These are phyloP conservation scores for Globisporangium polare DNA, from an alignment of 352 stramenopile genomes.

Conservation along the genomic window DNA sequence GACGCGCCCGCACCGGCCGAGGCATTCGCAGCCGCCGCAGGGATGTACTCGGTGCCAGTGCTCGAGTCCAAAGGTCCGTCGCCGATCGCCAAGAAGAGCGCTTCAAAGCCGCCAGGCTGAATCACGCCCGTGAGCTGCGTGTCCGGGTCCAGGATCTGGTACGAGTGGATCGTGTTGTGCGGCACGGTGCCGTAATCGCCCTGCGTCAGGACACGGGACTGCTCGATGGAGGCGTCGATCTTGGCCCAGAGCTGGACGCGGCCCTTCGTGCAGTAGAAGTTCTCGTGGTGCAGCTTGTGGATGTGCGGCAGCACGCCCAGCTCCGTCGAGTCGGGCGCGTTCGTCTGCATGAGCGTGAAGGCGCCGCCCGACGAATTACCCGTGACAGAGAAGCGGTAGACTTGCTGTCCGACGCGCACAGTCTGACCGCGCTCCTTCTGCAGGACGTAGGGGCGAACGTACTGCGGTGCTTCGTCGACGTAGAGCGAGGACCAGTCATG, in stretches of 20 bases:
- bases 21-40: conserved; percentile 26
- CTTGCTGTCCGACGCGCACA: conserved; percentile 34
- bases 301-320: conserved; percentile 49
- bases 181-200: conserved; percentile 52
- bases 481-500: conserved; percentile 26
- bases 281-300: conserved; percentile 57
- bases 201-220: conserved; percentile 44
- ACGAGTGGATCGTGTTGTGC: conserved; percentile 57
- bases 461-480: conserved; percentile 36
- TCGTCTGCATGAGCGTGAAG: conserved; percentile 44
- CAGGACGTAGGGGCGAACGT: conserved; percentile 41
- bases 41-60: conserved; percentile 40
- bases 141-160: conserved; percentile 50
- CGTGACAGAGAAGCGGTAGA: conserved; percentile 54
- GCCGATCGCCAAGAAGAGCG: conserved; percentile 46
- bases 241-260: conserved; percentile 50
- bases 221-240: conserved; percentile 27
- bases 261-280: conserved; percentile 53
- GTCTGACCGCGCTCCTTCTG: conserved; percentile 38
- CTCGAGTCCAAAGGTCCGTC: conserved; percentile 38
- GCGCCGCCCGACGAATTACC: conserved; percentile 36
- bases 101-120: conserved; percentile 46
- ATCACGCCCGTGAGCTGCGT: conserved; percentile 57
- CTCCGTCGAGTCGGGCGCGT: conserved; percentile 37
- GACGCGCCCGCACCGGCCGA: conserved; percentile 29